Evolutionary conservation across 1,284 basidiomycete genomes (phyloP).

Genomic region (Rhizopogon hawkerae): DNA sequence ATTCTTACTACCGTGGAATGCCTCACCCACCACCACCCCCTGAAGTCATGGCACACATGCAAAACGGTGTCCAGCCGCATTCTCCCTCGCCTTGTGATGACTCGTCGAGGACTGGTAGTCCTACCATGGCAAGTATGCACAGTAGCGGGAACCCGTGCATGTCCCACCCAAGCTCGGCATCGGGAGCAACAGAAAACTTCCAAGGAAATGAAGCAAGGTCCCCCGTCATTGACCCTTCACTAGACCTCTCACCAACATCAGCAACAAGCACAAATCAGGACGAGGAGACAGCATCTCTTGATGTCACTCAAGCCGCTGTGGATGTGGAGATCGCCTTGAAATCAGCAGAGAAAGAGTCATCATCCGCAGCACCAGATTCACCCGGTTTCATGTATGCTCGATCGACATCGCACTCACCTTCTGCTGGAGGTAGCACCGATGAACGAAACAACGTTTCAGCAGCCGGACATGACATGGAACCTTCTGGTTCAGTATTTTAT

Average conservation of each 20-base stretch:
- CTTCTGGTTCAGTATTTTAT: slow-evolving; percentile 11
- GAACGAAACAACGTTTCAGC: slow-evolving; percentile 16
- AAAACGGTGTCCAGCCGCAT: slow-evolving; percentile 5
- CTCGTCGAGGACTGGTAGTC: slow-evolving; percentile 23
- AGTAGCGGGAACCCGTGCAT: slow-evolving; percentile 9
- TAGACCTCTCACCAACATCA: slow-evolving; percentile 34
- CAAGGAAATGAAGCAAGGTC: slow-evolving; percentile 13
- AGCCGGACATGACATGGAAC: neutral
- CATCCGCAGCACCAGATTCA: slow-evolving; percentile 10
- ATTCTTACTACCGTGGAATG: slow-evolving; percentile 42
- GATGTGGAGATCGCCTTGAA: slow-evolving; percentile 23
- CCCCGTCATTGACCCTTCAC: slow-evolving; percentile 33
- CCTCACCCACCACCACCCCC: slow-evolving; percentile 20
- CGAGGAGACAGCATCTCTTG: slow-evolving; percentile 11
- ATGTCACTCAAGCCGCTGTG: slow-evolving; percentile 19
- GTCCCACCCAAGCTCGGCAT: slow-evolving; percentile 1
- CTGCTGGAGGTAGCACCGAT: slow-evolving; percentile 6
- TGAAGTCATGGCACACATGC: slow-evolving; percentile 12
- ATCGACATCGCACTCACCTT: slow-evolving; percentile 10
- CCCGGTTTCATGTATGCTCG: slow-evolving; percentile 1
- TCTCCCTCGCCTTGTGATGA: slow-evolving; percentile 5
- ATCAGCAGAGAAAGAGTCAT: slow-evolving; percentile 17
- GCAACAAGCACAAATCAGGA: slow-evolving; percentile 12
- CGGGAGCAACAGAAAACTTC: slow-evolving; percentile 12
- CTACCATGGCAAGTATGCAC: slow-evolving; percentile 13